Base-by-base conservation (phyloP, 129 eudicot genomes). In the Arctium lappa region DNA sequence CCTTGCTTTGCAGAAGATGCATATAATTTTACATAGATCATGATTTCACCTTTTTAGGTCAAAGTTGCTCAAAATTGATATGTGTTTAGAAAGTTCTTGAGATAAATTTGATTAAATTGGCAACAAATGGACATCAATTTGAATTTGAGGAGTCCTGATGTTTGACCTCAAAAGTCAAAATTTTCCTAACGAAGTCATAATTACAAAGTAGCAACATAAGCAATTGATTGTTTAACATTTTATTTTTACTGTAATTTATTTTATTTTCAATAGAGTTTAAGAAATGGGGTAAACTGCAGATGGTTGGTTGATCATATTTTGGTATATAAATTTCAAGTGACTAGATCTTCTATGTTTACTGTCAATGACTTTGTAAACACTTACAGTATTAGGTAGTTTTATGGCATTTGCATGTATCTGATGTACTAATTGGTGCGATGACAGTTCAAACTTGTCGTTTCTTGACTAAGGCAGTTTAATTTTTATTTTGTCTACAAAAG, bases 131-230 rank as follows among this genome's bases (percentile, higher is more conserved):
- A 36, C 50, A 46, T 69, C 16, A 37, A 60, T 70, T 76, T 75
- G 86, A 36, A 75, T 69, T 42, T 60, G 69, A 29, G 63, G 53
- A 83, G 79, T 77, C 56, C 42, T 30, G 32, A 39, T 31, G 78
- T 77, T 80, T 83, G 82, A 83, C 78, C 72, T 48, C 36, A 5
- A 76, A 37, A 33, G 76, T 80, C 76, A 80, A 68, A 11, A 11
- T 6, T 9, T 0, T 60, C 5, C 27, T 27, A 62, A 15, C n/a
- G 16, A 9, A 16, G 27, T 32, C 3, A 8, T 34, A 71, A 18
- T n/a, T 16, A 16, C 27, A 56, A 56, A 29, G 22, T 13, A 15
- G 66, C 1, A 56, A 56, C 66, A 56, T 4, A 15, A 36, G 37
- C 72, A 78, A 78, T 27, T 78, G 60, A 36, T 16, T 65, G 3